Conservation (phyloP, 805 yeast genomes). For the Torulaspora quercuum region DNA sequence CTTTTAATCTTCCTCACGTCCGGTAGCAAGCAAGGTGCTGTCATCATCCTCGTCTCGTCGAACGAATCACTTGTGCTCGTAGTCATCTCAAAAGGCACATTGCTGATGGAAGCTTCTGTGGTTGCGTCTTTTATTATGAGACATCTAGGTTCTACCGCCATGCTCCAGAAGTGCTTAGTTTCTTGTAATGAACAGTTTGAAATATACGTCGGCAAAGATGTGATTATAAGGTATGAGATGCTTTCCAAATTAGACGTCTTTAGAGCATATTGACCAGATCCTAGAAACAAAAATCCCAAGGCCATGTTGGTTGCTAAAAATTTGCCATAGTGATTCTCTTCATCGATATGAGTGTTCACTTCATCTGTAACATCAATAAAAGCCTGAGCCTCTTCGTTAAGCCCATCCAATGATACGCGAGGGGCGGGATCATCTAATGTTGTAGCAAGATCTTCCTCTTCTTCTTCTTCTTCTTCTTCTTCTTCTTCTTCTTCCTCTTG, state of each 20-base stretch:
- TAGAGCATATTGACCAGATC: slow-evolving; percentile 89
- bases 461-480: slow-evolving; percentile 5
- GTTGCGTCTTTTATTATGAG: slow-evolving; percentile 70
- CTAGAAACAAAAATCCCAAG: slow-evolving; percentile 81
- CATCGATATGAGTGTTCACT: slow-evolving; percentile 27
- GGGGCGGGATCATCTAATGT: slow-evolving; percentile 4
- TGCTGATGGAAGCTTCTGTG: slow-evolving; percentile 51
- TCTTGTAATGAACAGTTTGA: slow-evolving; percentile 67
- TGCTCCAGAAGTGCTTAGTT: slow-evolving; percentile 83
- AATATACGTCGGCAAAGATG: slow-evolving; percentile 60
- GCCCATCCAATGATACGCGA: slow-evolving; percentile 3
- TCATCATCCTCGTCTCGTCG: slow-evolving; percentile 42
- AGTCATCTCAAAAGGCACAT: slow-evolving; percentile 40
- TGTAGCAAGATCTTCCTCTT: slow-evolving; percentile 7
- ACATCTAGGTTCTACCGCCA: slow-evolving; percentile 78
- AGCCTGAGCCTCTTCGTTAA: slow-evolving; percentile 11
- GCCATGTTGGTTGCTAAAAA: slow-evolving; percentile 78
- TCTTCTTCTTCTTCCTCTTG: slow-evolving; percentile 6
- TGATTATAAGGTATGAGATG: slow-evolving; percentile 49
- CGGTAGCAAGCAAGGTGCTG: slow-evolving; percentile 71
- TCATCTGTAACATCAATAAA: slow-evolving; percentile 3
- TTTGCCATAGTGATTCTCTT: slow-evolving; percentile 54
- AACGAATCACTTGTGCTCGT: slow-evolving; percentile 32
- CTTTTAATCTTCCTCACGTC: slow-evolving; percentile 46
- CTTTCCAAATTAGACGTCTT: slow-evolving; percentile 49